Conservation (phyloP, 805 yeast species). For the Ogataea methylovora region DNA sequence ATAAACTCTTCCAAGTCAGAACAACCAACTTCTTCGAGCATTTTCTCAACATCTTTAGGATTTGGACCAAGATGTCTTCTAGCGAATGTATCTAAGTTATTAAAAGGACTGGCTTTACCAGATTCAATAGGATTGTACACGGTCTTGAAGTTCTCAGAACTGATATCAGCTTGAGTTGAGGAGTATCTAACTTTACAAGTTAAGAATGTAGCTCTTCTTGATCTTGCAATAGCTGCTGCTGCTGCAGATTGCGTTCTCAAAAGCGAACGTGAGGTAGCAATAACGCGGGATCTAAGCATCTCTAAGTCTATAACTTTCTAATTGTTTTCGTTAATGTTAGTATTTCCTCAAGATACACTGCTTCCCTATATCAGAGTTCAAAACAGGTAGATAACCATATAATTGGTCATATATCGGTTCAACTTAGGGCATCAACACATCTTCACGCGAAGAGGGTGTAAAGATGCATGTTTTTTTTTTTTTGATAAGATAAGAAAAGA, state of each 20-base stretch:
- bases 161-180: slow-evolving; percentile 39
- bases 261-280: background rate
- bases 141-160: slow-evolving; percentile 41
- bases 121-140: slow-evolving; percentile 36
- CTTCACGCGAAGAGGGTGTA: no score
- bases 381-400: no score
- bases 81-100: slow-evolving; percentile 67
- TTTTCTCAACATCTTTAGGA: slow-evolving; percentile 49
- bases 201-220: background rate
- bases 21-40: slow-evolving; percentile 64
- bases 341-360: no score
- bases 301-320: no score
- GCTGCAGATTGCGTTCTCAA: background rate
- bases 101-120: slow-evolving; percentile 3
- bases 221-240: background rate
- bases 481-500: no score
- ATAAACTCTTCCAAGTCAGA: slow-evolving; percentile 65
- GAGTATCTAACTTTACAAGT: slow-evolving; percentile 4
- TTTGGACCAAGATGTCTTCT: slow-evolving; percentile 89
- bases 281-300: slow-evolving; percentile 4
- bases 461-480: no score
- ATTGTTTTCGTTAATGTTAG: no score
- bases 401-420: no score
- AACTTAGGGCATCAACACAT: no score
- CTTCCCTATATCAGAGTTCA: no score